Evolutionary conservation across 73 alveolate species (phyloP), one percentile per base, ranked within the genome.

Genomic region (Tetrahymena malaccensis): DNA sequence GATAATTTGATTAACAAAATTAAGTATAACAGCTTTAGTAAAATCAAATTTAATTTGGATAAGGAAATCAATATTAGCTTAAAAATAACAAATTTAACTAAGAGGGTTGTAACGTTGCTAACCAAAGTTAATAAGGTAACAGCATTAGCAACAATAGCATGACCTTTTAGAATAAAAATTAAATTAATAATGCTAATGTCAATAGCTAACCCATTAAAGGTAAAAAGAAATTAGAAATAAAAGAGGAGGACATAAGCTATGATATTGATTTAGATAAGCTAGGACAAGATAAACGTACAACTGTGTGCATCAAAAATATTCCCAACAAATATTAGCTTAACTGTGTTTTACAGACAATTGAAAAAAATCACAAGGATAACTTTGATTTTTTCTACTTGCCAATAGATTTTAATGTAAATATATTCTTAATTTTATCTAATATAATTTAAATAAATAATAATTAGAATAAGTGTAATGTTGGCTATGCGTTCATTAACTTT

Each of bases 401-500:
- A 37, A 95, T 96, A 55, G 99, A 98, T 96, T 97, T 97, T 50
- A 96, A 70, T 70, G 89, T 70, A 70, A 70, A 19, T n/a, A 11
- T 50, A 10, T 50, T 50, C 31, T 50, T 50, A 19, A 50, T 15
- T 50, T 50, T 44, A 50, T 50, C 7, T 50, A 15, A 50, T 1
- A 19, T 15, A 50, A 50, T 11, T 11, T 11, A 38, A 38, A 19
- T 56, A 22, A 27, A 70, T n/a, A 58, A 58, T 84, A 38, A 10
- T 27, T 85, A 97, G 94, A 97, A 97, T 93, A 94, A 96, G 55
- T 98, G 99, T 94, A 98, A 98, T 94, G 99, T 98, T 50, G 99
- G 99, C 35, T 98, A 98, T 94, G 99, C 99, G 34, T 98, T 98
- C 98, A 97, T 98, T 94, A 98, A 98, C 95, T 98, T 98, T 94